Percentiles rank a stretch among this genome's conserved stretches.
phyloP scores from a whole-genome alignment of 2,329 filamentous ascomycete genomes.

The Scolecobasidium constrictum region DNA sequence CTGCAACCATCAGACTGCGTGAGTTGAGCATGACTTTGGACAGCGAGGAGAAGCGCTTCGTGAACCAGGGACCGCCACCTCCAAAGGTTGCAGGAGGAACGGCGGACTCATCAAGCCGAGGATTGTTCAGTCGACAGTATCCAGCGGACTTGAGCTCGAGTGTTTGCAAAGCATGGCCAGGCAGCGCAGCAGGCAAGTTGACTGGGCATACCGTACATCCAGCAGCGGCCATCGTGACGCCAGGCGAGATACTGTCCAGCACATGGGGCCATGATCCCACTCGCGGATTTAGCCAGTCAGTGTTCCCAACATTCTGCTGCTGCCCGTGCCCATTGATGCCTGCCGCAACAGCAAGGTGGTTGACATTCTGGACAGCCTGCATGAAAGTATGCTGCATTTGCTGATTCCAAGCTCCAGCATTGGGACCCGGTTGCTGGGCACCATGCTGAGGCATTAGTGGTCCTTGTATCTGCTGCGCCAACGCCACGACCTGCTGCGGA shows the following conservation, averaged over 20 bases:
- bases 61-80: conserved; percentile 2
- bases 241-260: conserved; percentile 10
- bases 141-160: conserved; percentile 9
- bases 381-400: not conserved
- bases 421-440: not conserved
- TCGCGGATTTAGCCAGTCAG: not conserved
- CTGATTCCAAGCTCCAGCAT: not conserved
- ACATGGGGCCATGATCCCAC: conserved; percentile 9
- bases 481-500: not conserved
- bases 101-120: conserved; percentile 5
- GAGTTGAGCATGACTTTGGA: conserved; percentile 6
- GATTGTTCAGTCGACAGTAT: conserved; percentile 7
- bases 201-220: conserved; percentile 1
- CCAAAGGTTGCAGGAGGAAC: not conserved
- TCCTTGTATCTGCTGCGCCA: not conserved
- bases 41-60: conserved; percentile 2
- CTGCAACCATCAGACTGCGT: not conserved
- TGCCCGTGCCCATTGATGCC: not conserved
- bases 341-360: not conserved
- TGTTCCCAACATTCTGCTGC: not conserved
- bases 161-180: conserved; percentile 1
- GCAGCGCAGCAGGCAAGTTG: not conserved
- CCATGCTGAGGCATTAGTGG: not conserved
- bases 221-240: conserved; percentile 4
- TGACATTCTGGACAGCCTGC: not conserved